Evolutionary conservation across 768 basidiomycete genomes (phyloP), one percentile per base, ranked within the genome.

Genomic region (Amanita jacksonii): DNA sequence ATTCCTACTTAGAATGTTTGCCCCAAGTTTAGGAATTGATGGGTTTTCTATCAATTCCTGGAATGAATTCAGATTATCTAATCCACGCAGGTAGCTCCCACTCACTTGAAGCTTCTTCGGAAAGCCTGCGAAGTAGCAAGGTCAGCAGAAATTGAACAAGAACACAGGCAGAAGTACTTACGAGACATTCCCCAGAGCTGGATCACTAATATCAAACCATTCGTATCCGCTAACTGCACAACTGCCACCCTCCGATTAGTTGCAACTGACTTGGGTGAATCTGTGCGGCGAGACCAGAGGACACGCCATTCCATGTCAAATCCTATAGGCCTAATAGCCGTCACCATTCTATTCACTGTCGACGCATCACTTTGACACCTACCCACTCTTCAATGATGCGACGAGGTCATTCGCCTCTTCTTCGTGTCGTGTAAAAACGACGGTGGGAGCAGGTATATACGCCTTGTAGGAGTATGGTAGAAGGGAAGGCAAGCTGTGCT

Each of bases 261-360:
- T 3, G 38, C 28, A 7, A 9, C 31, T 13, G 34, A 23, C 8
- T 47, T 40, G 1, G 39, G 16, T n/a, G 39, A 18, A 6, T 38
- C 34, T 8, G 39, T 48, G 4, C 42, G 31, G 12, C 47, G 43
- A 5, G 43, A 45, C 13, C 44, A 54, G 15, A 56, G 40, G 28
- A 59, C 58, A 20, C 57, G 54, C 63, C 63, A 65, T 46, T 65
- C 63, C 35, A 62, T 52, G 45, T 65, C 63, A 25, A 63, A 53
- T 9, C 58, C 61, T 16, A 65, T 23, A n/a, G 63, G 57, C 10
- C 56, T 60, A 36, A 3, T 24, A 22, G 9, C 18, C 10, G 31
- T 42, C 20, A 42, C 4, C 13, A 10, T 24, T 6, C 15, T 23
- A 18, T 12, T 13, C 9, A 33, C 28, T 25, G 19, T 12, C 8